A percentile compares a stretch with the other conserved stretches of the same genome.
These are phyloP conservation scores for Cyberlindnera mycetangii DNA, from an alignment of 805 yeast species.

Conservation along the genomic window DNA sequence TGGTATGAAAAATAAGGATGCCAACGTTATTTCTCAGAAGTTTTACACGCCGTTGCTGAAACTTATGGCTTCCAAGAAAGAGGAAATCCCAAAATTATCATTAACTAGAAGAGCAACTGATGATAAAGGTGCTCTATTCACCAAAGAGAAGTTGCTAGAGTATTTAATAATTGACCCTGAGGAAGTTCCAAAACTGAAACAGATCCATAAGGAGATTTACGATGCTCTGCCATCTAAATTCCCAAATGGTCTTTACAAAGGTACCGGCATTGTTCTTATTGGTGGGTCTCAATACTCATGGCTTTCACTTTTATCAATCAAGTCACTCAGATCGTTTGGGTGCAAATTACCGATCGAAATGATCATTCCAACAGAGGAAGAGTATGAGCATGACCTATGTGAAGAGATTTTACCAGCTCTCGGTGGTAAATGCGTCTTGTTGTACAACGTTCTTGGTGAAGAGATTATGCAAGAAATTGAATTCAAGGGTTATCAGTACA, in stretches of 20 bases:
- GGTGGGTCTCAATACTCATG: slow-evolving; percentile 60
- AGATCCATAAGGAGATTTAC: slow-evolving; percentile 44
- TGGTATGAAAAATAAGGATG: neutral
- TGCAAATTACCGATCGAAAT: slow-evolving; percentile 66
- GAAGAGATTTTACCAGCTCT: slow-evolving; percentile 54
- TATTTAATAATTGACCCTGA: slow-evolving; percentile 31
- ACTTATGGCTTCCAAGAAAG: slow-evolving; percentile 14
- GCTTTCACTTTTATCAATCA: slow-evolving; percentile 48
- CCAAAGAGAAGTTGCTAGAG: slow-evolving; percentile 28
- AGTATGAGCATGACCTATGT: slow-evolving; percentile 68
- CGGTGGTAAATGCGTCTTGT: slow-evolving; percentile 61
- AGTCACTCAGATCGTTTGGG: slow-evolving; percentile 48
- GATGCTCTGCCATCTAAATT: slow-evolving; percentile 42
- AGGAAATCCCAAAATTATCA: slow-evolving; percentile 15
- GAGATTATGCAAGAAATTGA: slow-evolving; percentile 45
- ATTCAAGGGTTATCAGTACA: slow-evolving; percentile 65
- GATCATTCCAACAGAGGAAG: slow-evolving; percentile 59
- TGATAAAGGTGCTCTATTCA: slow-evolving; percentile 46
- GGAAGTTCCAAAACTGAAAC: slow-evolving; percentile 34
- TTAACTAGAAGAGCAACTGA: slow-evolving; percentile 37
- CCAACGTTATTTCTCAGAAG: slow-evolving; percentile 11
- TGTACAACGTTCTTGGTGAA: slow-evolving; percentile 60
- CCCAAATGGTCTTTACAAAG: slow-evolving; percentile 17
- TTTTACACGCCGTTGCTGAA: slow-evolving; percentile 16
- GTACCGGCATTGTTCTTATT: slow-evolving; percentile 24